Evolutionary conservation across 306 rosid genomes (phyloP), one percentile per base, ranked within the genome.

Genomic region (Senna tora): DNA sequence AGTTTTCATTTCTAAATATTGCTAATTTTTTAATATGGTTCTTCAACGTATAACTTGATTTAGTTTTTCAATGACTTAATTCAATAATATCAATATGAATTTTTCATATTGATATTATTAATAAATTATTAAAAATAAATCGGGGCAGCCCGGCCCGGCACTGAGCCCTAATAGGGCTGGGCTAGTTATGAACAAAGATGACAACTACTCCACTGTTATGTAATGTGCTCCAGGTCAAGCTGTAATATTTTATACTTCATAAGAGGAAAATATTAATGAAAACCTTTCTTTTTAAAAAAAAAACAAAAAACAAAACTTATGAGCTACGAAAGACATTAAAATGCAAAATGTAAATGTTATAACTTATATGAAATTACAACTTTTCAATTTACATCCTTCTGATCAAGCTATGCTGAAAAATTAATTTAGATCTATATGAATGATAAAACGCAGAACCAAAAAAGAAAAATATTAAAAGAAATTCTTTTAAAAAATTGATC

Each of bases 301-400:
- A 65, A 76, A n/a, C 9, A 64, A 69, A 63, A 69, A 64, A 50
- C 72, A 55, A 60, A 43, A 15, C 75, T 69, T 78, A 71, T 47
- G 54, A 4, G 64, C 74, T 53, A 52, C 32, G 19, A 5, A 69
- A 69, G 64, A 53, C 52, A 38, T 12, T 43, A 54, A 8, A 54
- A 43, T 61, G 25, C 51, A 10, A 25, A 49, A 53, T 38, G 64
- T 76, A 65, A 77, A 61, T n/a, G 65, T 60, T 70, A 69, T 59
- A 69, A 75, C 75, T 62, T 73, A 22, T 72, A 79, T 47, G 80
- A 77, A 81, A 86, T 83, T 76, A 84, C 88, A 83, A 72, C 81
- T 79, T 77, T 78, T 86, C 77, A 85, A 82, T 85, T 79, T 88
- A 88, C 96, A 92, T 78, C 67, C 51, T 47, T 49, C 69, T 54